Evolutionary conservation across 208 protist species (phyloP), one percentile per base, ranked within the genome.

Genomic region (Phytomonas serpens): DNA sequence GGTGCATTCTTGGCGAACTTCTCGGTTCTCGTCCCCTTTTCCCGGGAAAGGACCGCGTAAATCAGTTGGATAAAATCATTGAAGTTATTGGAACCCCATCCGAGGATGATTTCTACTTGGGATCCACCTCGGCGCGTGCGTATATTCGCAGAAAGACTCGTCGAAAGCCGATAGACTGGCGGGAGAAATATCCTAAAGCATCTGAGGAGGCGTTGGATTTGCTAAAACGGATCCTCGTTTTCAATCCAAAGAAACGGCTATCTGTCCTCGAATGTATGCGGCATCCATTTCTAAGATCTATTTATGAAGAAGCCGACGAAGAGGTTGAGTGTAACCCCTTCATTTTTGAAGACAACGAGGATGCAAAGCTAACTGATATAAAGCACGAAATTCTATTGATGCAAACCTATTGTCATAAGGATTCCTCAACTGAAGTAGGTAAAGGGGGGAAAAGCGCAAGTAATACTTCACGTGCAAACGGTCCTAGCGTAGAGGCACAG

Each of bases 51-150:
- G 89, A 96, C 72, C 77, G 88, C 36, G 87, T 96, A 23, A 88
- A 96, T 64, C 93, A 97, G 72, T 77, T 97, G 31, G 89, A 96
- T 77, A 97, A 94, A 72, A 94, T 98, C 66, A 86, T 97, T 33
- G 92, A 97, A 3, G 78, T 98, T 14, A 86, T 98, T 62, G 97
- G 97, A 33, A 97, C 93, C 1, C 72, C 90, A 11, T 84, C 89
- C 32, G 91, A 83, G 33, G 94, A 98, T 71, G 40, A 47, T 47
- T 76, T 62, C 63, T 67, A 72, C 31, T 82, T 97, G 37, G 92
- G 91, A 14, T 93, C 84, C 42, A 34, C 65, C 3, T 83, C 92
- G 13, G 96, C 95, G 37, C 90, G 90, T 75, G 89, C 95, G 74
- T 98, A 98, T 69, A 69, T 98, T 7, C 81, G 83, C 40, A 89